A percentile compares a stretch with the other conserved stretches of the same genome.
phyloP scores from a whole-genome alignment of 139 green algal genomes.

The Chlamydomonas applanata region DNA sequence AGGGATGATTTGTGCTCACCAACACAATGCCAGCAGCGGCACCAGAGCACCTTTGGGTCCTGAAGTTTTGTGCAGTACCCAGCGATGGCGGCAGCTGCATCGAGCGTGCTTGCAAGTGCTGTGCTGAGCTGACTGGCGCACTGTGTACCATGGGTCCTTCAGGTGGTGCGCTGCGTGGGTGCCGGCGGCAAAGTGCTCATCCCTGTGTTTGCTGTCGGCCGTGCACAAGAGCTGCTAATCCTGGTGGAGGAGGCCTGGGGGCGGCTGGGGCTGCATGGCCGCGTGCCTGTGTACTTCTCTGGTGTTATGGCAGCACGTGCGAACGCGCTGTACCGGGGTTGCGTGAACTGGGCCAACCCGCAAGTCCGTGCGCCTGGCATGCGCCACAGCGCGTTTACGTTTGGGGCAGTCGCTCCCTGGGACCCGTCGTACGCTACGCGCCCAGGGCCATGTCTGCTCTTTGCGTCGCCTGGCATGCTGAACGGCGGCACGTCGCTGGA shows the following conservation, averaged over 20 bases:
- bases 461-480: conserved; percentile 78
- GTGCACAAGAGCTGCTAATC: conserved; percentile 69
- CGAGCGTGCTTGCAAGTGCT: too few relatives aligned
- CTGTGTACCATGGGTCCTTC: not conserved
- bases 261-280: conserved; percentile 39
- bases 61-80: too few relatives aligned
- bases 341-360: conserved; percentile 25
- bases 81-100: too few relatives aligned
- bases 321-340: conserved; percentile 57
- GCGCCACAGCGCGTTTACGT: not conserved
- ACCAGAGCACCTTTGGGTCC: too few relatives aligned
- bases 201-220: conserved; percentile 53
- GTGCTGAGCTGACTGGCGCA: too few relatives aligned
- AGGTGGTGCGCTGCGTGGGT: conserved; percentile 41
- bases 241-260: conserved; percentile 77
- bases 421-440: conserved; percentile 8
- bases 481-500: conserved; percentile 64
- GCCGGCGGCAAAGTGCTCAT: conserved; percentile 64
- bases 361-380: not conserved
- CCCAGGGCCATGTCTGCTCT: conserved; percentile 63
- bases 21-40: too few relatives aligned
- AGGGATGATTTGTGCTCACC: too few relatives aligned
- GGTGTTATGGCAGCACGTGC: conserved; percentile 59
- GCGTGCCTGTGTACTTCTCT: conserved; percentile 65
- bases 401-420: conserved; percentile 24